Evolutionary conservation across 2,329 filamentous ascomycete species (phyloP).

Genomic region (Sarocladium oryzae): DNA sequence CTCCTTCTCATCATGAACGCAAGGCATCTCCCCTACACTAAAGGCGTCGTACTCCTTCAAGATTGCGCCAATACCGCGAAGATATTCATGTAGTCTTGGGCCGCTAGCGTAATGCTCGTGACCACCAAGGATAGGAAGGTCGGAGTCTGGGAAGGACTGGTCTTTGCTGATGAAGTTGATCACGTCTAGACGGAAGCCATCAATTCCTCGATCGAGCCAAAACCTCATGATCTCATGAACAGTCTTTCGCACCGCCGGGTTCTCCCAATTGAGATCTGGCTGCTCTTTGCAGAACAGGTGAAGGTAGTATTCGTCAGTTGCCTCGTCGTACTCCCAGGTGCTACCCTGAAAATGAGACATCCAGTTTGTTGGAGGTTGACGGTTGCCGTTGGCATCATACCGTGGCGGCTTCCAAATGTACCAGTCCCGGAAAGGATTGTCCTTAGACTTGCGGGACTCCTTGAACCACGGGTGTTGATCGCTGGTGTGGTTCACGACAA

Average conservation of each 20-base stretch:
- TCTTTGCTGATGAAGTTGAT: constrained; percentile 61
- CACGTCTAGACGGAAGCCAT: constrained; percentile 62
- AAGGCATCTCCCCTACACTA: constrained; percentile 59
- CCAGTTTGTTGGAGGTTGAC: constrained; percentile 57
- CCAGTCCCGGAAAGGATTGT: constrained; percentile 51
- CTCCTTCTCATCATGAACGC: constrained; percentile 44
- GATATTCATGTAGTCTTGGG: constrained; percentile 55
- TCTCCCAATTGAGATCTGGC: constrained; percentile 65
- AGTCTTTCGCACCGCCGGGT: constrained; percentile 16
- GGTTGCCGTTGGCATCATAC: constrained; percentile 48
- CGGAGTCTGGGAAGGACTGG: constrained; percentile 46
- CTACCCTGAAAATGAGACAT: constrained; percentile 31
- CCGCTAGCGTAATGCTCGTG: constrained; percentile 42
- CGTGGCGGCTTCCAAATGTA: constrained; percentile 60
- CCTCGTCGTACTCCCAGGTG: constrained; percentile 29
- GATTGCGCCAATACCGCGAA: constrained; percentile 49
- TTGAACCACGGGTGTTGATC: constrained; percentile 53
- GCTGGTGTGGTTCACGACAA: constrained; percentile 68
- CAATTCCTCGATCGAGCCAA: constrained; percentile 64
- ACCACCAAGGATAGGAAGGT: constrained; percentile 30
- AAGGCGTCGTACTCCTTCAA: constrained; percentile 51
- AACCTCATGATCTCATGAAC: constrained; percentile 45
- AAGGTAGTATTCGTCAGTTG: constrained; percentile 39
- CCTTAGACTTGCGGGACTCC: constrained; percentile 46
- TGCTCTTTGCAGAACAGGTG: constrained; percentile 56